Base-by-base conservation (phyloP, 192 early-diverging fungal species). In the Coemansia aciculifera region DNA sequence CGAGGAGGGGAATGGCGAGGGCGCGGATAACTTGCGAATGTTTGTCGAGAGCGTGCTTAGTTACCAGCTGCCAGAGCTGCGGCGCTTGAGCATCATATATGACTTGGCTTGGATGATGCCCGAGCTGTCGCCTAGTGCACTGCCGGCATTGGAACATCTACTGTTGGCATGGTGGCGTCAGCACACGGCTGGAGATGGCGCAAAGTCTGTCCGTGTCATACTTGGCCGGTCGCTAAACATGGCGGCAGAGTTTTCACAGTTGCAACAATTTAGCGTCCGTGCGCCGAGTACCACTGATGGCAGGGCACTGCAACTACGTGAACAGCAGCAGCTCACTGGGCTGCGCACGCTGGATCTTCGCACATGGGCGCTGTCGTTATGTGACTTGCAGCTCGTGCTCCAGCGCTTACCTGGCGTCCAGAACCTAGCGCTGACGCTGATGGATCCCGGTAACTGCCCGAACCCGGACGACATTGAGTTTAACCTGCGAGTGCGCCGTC, bases 321-420 rank as follows among this genome's bases (percentile, higher is more conserved):
- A 48, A 9, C 46, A 21, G 42, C 42, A 27, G 5, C 44, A 19
- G 31, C 54, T 32, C 23, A 34, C 29, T 15, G 54, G 17, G 1
- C 15, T 73, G 40, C 38, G 60, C 23, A 31, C 32, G 40, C 34
- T 73, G 64, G 66, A 73, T 38, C 54, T 73, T 23, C 39, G 60
- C 13, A 63, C 44, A 5, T 67, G 71, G 60, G 36, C 37, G 5
- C 5, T 73, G 21, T 36, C 64, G 12, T 40, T 67, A 23, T 34
- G 40, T 10, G 65, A 62, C 27, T n/a, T 73, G 39, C 65, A 63
- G 60, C 49, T n/a, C 36, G 23, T 73, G 15, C 60, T 73, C 12
- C 5, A 34, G 3, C 62, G 15, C 24, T 42, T 73, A 29, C 65
- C 71, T 1, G 44, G 34, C 8, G 60, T 67, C 21, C 39, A 67